A percentile compares a stretch with the other conserved stretches of the same genome.
Evolutionary conservation across 2,329 filamentous ascomycete species (phyloP).

Genomic region (Diaporthe eres): DNA sequence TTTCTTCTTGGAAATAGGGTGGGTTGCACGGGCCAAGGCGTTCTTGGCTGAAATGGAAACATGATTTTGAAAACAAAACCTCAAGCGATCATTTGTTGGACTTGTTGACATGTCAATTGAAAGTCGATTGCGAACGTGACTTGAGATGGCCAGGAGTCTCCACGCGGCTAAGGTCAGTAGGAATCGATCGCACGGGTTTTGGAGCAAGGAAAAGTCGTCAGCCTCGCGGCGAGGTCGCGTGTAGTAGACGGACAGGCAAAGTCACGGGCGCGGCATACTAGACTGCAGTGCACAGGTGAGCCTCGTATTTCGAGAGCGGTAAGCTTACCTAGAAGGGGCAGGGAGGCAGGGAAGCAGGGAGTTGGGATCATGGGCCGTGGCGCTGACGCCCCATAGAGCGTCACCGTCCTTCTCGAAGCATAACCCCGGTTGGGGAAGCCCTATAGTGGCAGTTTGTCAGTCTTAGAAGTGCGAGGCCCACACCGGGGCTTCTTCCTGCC

Average conservation of each 20-base stretch:
- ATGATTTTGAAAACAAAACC: slow-evolving; percentile 31
- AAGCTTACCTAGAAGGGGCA: slow-evolving; percentile 3
- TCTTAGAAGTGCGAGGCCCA: neutral
- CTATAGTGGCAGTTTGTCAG: neutral
- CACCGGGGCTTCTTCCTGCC: neutral
- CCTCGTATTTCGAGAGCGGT: slow-evolving; percentile 11
- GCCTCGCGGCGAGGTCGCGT: neutral
- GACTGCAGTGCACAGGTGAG: neutral
- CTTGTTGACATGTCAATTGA: neutral
- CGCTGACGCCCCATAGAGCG: slow-evolving; percentile 4
- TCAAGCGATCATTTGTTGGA: neutral
- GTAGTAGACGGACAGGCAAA: neutral
- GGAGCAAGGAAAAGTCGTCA: neutral
- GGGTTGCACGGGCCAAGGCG: slow-evolving; percentile 38
- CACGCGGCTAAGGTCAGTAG: neutral
- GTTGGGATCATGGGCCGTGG: neutral
- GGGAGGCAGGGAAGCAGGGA: slow-evolving; percentile 5
- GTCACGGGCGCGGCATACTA: neutral
- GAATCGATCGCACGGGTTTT: neutral
- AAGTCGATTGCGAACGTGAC: neutral
- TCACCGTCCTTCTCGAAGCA: slow-evolving; percentile 17
- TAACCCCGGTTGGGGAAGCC: neutral
- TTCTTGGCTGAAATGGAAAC: slow-evolving; percentile 47
- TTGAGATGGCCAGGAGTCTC: neutral
- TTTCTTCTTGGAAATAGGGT: slow-evolving; percentile 30